phyloP scores from a whole-genome alignment of 352 stramenopile species.

The Phytophthora meadii region DNA sequence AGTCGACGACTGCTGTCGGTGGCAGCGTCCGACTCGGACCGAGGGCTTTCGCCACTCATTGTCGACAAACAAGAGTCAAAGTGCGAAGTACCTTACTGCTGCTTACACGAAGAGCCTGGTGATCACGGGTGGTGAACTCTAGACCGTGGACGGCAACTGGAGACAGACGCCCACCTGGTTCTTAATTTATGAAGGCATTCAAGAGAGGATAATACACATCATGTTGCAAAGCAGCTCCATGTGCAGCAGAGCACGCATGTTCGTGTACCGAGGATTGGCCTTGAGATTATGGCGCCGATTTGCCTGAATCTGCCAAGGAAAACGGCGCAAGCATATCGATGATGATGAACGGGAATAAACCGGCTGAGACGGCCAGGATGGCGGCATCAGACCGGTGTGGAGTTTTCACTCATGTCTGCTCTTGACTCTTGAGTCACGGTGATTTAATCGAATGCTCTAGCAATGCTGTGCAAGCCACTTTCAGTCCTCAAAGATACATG shows the following conservation, averaged over 20 bases:
- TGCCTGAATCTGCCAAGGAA: slow-evolving; percentile 1
- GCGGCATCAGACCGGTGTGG: too few species aligned
- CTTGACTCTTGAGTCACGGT: too few species aligned
- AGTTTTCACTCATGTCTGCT: too few species aligned
- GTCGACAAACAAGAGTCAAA: not conserved
- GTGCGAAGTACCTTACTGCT: not conserved
- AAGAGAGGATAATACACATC: not conserved
- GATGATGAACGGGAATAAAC: slow-evolving; percentile 18
- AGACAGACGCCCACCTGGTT: not conserved
- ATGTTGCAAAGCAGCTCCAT: not conserved
- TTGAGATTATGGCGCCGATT: slow-evolving; percentile 5
- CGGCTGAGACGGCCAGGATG: slow-evolving; percentile 1
- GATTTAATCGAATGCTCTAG: too few species aligned
- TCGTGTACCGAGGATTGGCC: slow-evolving; percentile 9
- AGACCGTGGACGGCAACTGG: not conserved
- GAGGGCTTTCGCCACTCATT: slow-evolving; percentile 6
- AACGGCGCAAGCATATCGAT: not conserved
- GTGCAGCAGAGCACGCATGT: not conserved
- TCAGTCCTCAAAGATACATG: too few species aligned
- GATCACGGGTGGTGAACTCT: slow-evolving; percentile 6
- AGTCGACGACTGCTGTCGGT: slow-evolving; percentile 16
- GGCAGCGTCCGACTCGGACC: slow-evolving; percentile 3
- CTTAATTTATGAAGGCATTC: too few species aligned
- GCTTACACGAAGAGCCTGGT: not conserved
- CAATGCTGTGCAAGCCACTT: too few species aligned